Percentiles rank a stretch among this genome's conserved stretches.
phyloP scores from a whole-genome alignment of 169 alveolate species.

The Plasmodium fragile region DNA sequence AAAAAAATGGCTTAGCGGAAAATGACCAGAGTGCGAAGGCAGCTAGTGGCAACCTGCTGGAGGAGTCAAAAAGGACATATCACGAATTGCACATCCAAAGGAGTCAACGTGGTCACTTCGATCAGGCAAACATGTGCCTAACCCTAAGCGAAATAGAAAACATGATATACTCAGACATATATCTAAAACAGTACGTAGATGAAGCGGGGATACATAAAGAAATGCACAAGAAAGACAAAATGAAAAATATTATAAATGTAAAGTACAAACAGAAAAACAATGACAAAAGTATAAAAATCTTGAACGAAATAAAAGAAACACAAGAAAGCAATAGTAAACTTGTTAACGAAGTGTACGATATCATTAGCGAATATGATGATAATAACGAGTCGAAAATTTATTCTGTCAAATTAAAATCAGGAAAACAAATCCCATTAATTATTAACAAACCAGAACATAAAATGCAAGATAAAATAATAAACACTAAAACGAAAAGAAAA shows the following conservation, averaged over 20 bases:
- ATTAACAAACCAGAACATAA: conserved; percentile 15
- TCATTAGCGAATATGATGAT: conserved; percentile 52
- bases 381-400: conserved; percentile 4
- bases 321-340: conserved; percentile 64
- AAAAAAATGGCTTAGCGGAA: neutral
- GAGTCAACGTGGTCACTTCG: neutral
- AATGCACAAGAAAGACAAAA: neutral
- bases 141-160: conserved; percentile 14
- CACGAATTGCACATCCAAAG: neutral
- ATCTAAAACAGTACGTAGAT: neutral
- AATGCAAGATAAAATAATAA: neutral
- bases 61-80: neutral
- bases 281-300: conserved; percentile 61
- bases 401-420: conserved; percentile 9
- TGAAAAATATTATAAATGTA: conserved; percentile 11
- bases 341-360: conserved; percentile 60
- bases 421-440: conserved; percentile 49
- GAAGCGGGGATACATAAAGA: neutral
- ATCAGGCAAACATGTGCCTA: conserved; percentile 8
- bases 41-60: neutral
- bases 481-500: neutral
- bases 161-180: conserved; percentile 11
- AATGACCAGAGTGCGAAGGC: neutral
- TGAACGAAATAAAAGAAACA: conserved; percentile 58
- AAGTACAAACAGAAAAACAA: neutral